These are phyloP conservation scores for Phoenix roebelenii DNA, from an alignment of 176 grass and related monocot genomes.

Conservation along the genomic window DNA sequence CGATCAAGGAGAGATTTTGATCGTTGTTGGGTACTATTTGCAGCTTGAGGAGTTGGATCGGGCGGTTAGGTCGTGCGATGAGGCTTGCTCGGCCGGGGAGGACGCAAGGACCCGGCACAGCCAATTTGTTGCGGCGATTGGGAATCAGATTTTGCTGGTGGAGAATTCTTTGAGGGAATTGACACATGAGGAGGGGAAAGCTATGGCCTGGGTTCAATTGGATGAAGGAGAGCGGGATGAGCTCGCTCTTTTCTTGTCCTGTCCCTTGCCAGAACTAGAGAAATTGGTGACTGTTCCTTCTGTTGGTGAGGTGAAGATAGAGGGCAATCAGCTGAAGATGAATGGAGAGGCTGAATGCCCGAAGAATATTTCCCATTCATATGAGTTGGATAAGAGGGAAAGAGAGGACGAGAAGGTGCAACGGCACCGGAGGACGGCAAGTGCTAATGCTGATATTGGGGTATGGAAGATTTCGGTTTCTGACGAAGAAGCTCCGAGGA, in stretches of 20 bases:
- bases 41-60: constrained; percentile 77
- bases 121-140: constrained; percentile 59
- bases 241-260: constrained; percentile 63
- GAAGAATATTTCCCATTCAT: constrained; percentile 41
- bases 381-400: constrained; percentile 27
- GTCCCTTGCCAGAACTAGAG: constrained; percentile 15
- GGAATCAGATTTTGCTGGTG: constrained; percentile 49
- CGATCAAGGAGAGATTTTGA: background rate
- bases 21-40: constrained; percentile 4
- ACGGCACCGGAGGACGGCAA: constrained; percentile 51
- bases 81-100: constrained; percentile 39
- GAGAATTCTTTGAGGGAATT: constrained; percentile 58
- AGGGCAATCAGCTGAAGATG: constrained; percentile 28
- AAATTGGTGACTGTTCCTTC: constrained; percentile 30
- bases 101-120: constrained; percentile 53
- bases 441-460: constrained; percentile 64
- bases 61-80: constrained; percentile 43
- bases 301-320: constrained; percentile 25
- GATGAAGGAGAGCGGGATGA: constrained; percentile 63
- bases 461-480: constrained; percentile 47
- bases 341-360: constrained; percentile 44
- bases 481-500: constrained; percentile 32
- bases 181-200: constrained; percentile 31
- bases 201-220: constrained; percentile 59
- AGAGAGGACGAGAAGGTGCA: constrained; percentile 18